Base-by-base conservation (phyloP, 371 early-diverging fungal genomes). In the Fennellomyces sp. region DNA sequence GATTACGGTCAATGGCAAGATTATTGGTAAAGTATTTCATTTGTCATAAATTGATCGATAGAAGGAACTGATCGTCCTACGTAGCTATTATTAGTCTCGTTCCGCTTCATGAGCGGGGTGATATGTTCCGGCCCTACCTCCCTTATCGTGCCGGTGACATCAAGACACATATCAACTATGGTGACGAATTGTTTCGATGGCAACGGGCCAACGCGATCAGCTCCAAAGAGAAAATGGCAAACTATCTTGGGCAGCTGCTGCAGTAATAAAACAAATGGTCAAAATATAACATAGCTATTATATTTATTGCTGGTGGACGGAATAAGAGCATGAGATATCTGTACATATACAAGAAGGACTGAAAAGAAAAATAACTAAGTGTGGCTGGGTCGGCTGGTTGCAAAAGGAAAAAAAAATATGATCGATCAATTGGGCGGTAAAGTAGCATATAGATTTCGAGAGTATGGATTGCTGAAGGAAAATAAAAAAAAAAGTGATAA, bases 101-200 rank as follows among this genome's bases (percentile, higher is more conserved):
- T 23, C 41, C 39, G 27, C 38, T 35, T 26, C 27, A 31, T 54
- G 39, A 54, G 28, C 39, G 55, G 3, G 49, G 26, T 5, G 52
- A 39, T 11, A 31, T 10, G n/a, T 63, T 63, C 25, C 47, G 45
- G 27, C 63, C 63, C 3, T 64, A 52, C 28, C 33, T 59, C 23
- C 65, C 65, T 15, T 64, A 50, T 33, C 45, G 56, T 12, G 35
- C 59, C 8, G 65, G 65, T 15, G 36, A 53, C 21, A 17, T 31
- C 35, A 64, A 59, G 55, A 60, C 45, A n/a, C 49, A 54, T 27
- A 59, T 59, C 19, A 64, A 64, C 21, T 60, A 59, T 39, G 65
- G 65, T 13, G 60, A 59, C 17, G 65, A 64, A 26, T 39, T 55
- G 23, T 64, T 64, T 39, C 55, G 39, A 41, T 64, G 65, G 65